Evolutionary conservation across 441 rosid genomes (phyloP), one percentile per base, ranked within the genome.

Genomic region (Gossypium gossypioides): DNA sequence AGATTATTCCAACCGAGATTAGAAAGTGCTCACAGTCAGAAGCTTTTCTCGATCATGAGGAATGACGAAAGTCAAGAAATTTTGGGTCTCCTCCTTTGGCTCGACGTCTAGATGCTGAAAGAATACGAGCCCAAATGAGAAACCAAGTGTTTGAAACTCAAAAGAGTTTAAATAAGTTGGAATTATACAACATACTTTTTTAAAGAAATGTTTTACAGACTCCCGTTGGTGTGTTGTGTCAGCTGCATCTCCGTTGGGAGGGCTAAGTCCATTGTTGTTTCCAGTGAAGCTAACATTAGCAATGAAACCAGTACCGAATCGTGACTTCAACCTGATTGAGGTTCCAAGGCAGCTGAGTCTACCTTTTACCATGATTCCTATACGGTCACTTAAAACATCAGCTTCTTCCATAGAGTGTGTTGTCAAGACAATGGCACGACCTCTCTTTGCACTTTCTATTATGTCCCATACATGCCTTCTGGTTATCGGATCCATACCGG

Each of bases 371-470:
- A 94, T 90, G 71, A 91, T 94, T 73, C 91, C 95, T 24, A 94
- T 94, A 19, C 96, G 87, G 73, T 94, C 98, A 79, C 98, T 82
- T 74, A 92, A 77, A 55, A 94, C 88, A 75, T 89, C 99, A 56
- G 97, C 97, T 84, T 91, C 97, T 82, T 94, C 97, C 97, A 88
- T 88, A 4, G 99, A 94, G 86, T 94, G 98, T 9, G 98, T 94
- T 6, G 97, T 91, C 66, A 91, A 80, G 76, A 94, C 73, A 69
- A 94, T 90, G 72, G 89, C 91, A 12, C 96, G 89, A 0, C 91
- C 98, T 80, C 84, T 86, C 84, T 94, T 94, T 21, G 97, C 85
- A 42, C 81, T 77, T 80, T 89, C 90, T 81, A 91, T 94, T 68
- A 37, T 89, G 80, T 91, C 97, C 98, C 96, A 90, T 15, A 90